Conservation (phyloP, 2,329 filamentous ascomycete genomes). For the Botryotinia calthae region DNA sequence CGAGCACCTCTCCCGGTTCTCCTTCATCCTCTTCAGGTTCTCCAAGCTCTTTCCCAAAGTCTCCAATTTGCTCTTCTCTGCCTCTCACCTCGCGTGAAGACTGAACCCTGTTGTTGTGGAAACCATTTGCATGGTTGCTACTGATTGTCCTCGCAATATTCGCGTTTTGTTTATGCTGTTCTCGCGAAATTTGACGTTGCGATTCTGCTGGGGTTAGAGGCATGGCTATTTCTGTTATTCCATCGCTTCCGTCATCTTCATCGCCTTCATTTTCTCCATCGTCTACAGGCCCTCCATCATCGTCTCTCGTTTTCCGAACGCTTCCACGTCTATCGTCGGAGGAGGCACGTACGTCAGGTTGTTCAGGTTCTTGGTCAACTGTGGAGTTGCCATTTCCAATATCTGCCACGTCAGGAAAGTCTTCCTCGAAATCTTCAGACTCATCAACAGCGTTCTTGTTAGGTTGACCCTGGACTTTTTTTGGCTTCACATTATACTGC, state of each 20-base stretch:
- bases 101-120: background rate
- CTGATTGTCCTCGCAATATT: background rate
- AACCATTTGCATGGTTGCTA: background rate
- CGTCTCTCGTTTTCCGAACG: background rate
- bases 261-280: background rate
- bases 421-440: background rate
- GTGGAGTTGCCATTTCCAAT: background rate
- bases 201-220: background rate
- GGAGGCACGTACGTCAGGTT: background rate
- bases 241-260: background rate
- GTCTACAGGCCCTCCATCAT: background rate
- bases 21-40: background rate
- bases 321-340: background rate
- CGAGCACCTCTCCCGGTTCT: background rate
- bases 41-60: background rate
- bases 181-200: background rate
- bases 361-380: background rate
- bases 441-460: background rate
- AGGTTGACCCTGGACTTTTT: conserved; percentile 19
- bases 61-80: background rate
- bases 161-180: background rate
- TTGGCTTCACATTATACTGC: background rate
- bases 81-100: background rate
- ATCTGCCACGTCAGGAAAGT: background rate
- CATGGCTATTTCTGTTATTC: background rate